These are phyloP conservation scores for Earliella scabrosa DNA, from an alignment of 1,284 basidiomycete genomes.

Conservation along the genomic window DNA sequence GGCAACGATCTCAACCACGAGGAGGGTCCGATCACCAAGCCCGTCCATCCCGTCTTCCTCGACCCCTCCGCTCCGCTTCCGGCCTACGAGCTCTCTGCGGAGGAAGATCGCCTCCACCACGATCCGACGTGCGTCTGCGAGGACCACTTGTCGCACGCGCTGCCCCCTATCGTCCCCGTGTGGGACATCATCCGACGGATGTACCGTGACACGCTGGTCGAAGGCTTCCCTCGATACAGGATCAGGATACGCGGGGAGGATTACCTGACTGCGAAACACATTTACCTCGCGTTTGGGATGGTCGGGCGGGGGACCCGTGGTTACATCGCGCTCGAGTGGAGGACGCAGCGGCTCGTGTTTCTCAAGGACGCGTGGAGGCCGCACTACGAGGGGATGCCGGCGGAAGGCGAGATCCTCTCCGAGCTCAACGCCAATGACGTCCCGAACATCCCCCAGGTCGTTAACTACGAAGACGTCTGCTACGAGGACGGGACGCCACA, in stretches of 20 bases:
- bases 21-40: neutral
- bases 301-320: too few species aligned
- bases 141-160: too few species aligned
- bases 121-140: neutral
- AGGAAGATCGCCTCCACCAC: neutral
- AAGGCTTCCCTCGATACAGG: too few species aligned
- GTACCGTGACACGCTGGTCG: too few species aligned
- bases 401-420: too few species aligned
- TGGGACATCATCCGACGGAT: too few species aligned
- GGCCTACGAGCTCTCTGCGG: neutral
- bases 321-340: too few species aligned
- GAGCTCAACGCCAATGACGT: neutral
- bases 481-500: too few species aligned
- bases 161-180: neutral
- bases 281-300: neutral
- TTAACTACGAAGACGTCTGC: slow-evolving; percentile 7
- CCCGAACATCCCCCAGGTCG: neutral
- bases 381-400: too few species aligned
- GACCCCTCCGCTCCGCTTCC: neutral
- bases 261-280: slow-evolving; percentile 3
- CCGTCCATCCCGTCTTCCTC: neutral
- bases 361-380: too few species aligned
- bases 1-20: neutral
- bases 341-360: too few species aligned
- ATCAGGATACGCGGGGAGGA: neutral